Evolutionary conservation across 2,329 filamentous ascomycete species (phyloP).

Genomic region (Zymoseptoria brevis): DNA sequence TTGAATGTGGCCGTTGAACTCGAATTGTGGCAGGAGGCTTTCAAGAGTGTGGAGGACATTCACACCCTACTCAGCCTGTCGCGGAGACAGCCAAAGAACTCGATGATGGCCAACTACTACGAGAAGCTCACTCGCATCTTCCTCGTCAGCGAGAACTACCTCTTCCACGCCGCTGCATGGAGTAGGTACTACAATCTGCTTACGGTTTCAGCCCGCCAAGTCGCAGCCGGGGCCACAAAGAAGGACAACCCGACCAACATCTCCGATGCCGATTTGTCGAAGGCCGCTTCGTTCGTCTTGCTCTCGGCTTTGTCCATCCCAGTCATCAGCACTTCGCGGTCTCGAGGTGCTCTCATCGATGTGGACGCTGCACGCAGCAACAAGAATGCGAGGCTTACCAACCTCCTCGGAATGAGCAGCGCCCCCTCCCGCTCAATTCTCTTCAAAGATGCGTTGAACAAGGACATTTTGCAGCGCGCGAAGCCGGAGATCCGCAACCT

Average conservation of each 20-base stretch:
- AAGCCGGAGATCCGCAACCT: slow-evolving; percentile 92
- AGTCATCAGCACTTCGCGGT: slow-evolving; percentile 96
- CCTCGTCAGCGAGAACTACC: slow-evolving; percentile 97
- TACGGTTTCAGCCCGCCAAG: slow-evolving; percentile 75
- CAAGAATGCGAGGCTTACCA: slow-evolving; percentile 96
- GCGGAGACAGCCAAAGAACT: slow-evolving; percentile 95
- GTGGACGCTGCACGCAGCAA: slow-evolving; percentile 96
- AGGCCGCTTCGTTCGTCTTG: slow-evolving; percentile 90
- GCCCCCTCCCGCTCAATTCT: slow-evolving; percentile 81
- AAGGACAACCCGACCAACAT: slow-evolving; percentile 80
- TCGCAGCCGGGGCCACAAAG: slow-evolving; percentile 80
- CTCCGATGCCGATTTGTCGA: slow-evolving; percentile 82
- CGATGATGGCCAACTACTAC: slow-evolving; percentile 99
- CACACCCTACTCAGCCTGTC: slow-evolving; percentile 94
- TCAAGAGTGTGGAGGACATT: slow-evolving; percentile 98
- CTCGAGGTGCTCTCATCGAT: slow-evolving; percentile 89
- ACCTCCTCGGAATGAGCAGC: slow-evolving; percentile 85
- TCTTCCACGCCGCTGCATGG: slow-evolving; percentile 98
- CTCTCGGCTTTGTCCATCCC: slow-evolving; percentile 94
- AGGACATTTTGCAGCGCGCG: slow-evolving; percentile 85
- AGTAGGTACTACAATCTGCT: slow-evolving; percentile 95
- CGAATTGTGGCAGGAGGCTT: slow-evolving; percentile 98
- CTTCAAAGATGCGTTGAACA: slow-evolving; percentile 93
- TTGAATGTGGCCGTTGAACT: slow-evolving; percentile 96
- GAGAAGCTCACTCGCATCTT: slow-evolving; percentile 98